Evolutionary conservation across 352 stramenopile genomes (phyloP), one percentile per base, ranked within the genome.

Genomic region (Globisporangium emineosum): DNA sequence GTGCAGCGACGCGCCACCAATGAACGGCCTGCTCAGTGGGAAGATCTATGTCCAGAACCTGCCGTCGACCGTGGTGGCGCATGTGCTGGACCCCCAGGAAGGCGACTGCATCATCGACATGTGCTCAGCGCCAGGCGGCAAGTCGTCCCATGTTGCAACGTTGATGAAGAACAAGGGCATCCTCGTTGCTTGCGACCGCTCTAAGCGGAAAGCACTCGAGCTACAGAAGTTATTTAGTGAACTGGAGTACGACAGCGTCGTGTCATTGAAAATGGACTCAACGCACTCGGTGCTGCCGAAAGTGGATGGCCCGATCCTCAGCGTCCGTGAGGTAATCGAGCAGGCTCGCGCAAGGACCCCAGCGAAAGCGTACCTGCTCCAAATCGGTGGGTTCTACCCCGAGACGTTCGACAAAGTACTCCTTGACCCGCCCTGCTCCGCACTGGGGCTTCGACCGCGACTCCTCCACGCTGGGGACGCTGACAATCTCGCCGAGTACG

Each of bases 341-440:
- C 67, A 72, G 7, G 69, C 79, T 1, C 81, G 76, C 47, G 69
- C 66, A 15, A 73, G 68, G 23, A 84, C 70, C 12, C 69, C 66
- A 6, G 71, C 63, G 57, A 83, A 88, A 32, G 73, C 90, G 29
- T 79, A 81, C 19, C 62, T 98, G 27, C 70, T 94, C 10, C 74
- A 89, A 43, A 75, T 98, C 3, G 77, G 86, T 17, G 88, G 85
- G 8, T 98, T 98, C 55, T 92, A 86, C 58, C 77, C 86, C 1
- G 91, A 97, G 71, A 98, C 92, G 0, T 98, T 99, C 65, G 94
- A 99, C 72, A 80, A 74, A 47, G 92, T 98, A 33, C 64, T 98
- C 29, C 71, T 98, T 2, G 96, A 98, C 73, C 96, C 94, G 21
- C 96, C 96, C 0, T 91, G 75, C 69, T 98, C 88, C 45, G 94